phyloP scores from a whole-genome alignment of 139 green algal species.

The Gonium pectorale region DNA sequence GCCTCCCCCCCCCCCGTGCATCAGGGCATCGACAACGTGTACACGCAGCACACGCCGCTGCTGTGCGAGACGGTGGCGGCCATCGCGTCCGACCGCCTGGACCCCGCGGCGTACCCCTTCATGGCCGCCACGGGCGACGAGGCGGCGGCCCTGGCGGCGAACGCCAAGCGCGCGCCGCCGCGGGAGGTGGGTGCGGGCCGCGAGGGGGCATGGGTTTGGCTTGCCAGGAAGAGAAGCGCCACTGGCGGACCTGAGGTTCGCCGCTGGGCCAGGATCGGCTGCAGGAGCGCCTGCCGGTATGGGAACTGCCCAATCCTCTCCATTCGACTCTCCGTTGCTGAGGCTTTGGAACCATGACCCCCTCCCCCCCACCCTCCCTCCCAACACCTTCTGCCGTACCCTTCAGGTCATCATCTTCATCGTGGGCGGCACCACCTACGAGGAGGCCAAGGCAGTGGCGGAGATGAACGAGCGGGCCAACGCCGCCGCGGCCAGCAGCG shows the following conservation, averaged over 20 bases:
- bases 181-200: slow-evolving; percentile 58
- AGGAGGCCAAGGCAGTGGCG: slow-evolving; percentile 84
- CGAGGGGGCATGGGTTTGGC: neutral
- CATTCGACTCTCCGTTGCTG: too few relatives aligned
- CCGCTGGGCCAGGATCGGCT: too few relatives aligned
- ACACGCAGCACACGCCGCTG: slow-evolving; percentile 95
- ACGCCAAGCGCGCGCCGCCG: slow-evolving; percentile 64
- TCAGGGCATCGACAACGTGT: slow-evolving; percentile 89
- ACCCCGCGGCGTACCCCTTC: slow-evolving; percentile 82
- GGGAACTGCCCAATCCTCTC: too few relatives aligned
- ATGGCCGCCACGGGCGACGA: slow-evolving; percentile 66
- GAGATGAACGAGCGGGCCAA: slow-evolving; percentile 79
- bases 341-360: too few relatives aligned
- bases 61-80: slow-evolving; percentile 84
- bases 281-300: too few relatives aligned
- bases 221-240: too few relatives aligned
- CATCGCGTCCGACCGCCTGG: slow-evolving; percentile 77
- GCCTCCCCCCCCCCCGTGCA: neutral
- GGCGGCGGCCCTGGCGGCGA: slow-evolving; percentile 55
- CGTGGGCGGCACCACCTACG: slow-evolving; percentile 96
- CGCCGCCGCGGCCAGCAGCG: neutral
- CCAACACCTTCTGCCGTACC: too few relatives aligned
- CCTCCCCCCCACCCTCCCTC: too few relatives aligned
- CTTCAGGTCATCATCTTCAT: slow-evolving; percentile 91
- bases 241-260: too few relatives aligned